Evolutionary conservation across 106 monocot species (phyloP).

Genomic region (Platanthera zijinensis): DNA sequence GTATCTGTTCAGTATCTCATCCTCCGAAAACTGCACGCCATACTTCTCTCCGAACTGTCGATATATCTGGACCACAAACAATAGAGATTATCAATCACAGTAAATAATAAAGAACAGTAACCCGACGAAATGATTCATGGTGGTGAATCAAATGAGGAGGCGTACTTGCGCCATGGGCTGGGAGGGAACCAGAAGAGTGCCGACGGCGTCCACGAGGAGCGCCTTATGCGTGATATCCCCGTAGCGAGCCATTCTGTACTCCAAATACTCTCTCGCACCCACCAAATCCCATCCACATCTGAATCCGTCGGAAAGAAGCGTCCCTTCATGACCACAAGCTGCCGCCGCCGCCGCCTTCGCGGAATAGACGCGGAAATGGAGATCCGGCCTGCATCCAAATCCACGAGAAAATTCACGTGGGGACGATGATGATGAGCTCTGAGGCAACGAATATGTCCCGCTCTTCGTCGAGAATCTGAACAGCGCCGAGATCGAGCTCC

Average conservation of each 20-base stretch:
- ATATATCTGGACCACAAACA: constrained; percentile 54
- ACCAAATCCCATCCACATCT: neutral
- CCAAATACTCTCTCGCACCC: constrained; percentile 55
- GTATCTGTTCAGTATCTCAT: constrained; percentile 86
- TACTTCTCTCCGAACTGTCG: constrained; percentile 89
- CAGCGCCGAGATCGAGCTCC: neutral
- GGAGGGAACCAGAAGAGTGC: constrained; percentile 77
- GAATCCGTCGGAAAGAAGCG: neutral
- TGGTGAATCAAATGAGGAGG: neutral
- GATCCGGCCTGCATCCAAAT: neutral
- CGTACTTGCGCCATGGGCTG: constrained; percentile 84
- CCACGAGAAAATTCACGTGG: neutral
- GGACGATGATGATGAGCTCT: neutral
- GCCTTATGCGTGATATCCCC: constrained; percentile 91
- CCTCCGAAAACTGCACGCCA: constrained; percentile 77
- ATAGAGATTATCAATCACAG: neutral
- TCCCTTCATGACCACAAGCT: neutral
- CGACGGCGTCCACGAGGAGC: constrained; percentile 89
- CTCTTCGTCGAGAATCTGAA: neutral
- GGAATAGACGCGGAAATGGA: constrained; percentile 3
- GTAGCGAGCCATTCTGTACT: constrained; percentile 66
- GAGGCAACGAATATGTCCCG: neutral
- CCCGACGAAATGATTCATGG: neutral
- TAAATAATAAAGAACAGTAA: neutral
- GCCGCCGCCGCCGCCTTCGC: neutral